Evolutionary conservation across 805 yeast species (phyloP).

Genomic region (Ogataea thermomethanolica): DNA sequence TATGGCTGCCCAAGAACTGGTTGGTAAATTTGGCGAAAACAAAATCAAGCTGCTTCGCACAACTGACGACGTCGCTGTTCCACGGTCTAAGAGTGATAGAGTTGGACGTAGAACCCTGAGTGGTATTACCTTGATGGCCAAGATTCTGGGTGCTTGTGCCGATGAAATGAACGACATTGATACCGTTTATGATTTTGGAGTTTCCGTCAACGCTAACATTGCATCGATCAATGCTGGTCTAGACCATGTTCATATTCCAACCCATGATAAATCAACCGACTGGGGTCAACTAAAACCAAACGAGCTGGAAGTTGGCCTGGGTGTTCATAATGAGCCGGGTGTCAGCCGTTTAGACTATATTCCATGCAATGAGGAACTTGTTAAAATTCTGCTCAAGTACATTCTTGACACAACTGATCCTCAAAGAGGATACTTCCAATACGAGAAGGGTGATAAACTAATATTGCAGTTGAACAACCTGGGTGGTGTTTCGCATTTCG

Average conservation of each 20-base stretch:
- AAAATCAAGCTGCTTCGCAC: constrained; percentile 32
- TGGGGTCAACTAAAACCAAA: constrained; percentile 28
- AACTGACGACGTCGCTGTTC: constrained; percentile 37
- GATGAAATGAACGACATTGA: constrained; percentile 27
- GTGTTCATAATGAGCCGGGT: constrained; percentile 41
- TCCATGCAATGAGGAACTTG: constrained; percentile 34
- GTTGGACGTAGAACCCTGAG: constrained; percentile 39
- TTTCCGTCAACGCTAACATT: constrained; percentile 25
- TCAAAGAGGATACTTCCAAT: constrained; percentile 33
- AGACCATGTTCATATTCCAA: constrained; percentile 38
- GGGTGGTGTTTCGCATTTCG: constrained; percentile 38
- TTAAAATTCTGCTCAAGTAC: constrained; percentile 26
- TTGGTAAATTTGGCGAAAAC: constrained; percentile 30
- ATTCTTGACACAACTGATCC: constrained; percentile 27
- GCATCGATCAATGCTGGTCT: constrained; percentile 38
- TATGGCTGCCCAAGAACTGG: constrained; percentile 38
- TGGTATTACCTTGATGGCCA: constrained; percentile 32
- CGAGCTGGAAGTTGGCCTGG: constrained; percentile 36
- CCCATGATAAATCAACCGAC: constrained; percentile 25
- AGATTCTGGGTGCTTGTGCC: constrained; percentile 34
- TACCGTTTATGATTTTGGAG: constrained; percentile 31
- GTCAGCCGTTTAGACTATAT: constrained; percentile 30
- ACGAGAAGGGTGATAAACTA: constrained; percentile 29
- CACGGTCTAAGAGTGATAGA: constrained; percentile 28
- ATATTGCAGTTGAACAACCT: constrained; percentile 35